Percentiles rank a stretch among this genome's conserved stretches.
Conservation (phyloP, 768 basidiomycete species). For the Hemileccinum rubropunctum region DNA sequence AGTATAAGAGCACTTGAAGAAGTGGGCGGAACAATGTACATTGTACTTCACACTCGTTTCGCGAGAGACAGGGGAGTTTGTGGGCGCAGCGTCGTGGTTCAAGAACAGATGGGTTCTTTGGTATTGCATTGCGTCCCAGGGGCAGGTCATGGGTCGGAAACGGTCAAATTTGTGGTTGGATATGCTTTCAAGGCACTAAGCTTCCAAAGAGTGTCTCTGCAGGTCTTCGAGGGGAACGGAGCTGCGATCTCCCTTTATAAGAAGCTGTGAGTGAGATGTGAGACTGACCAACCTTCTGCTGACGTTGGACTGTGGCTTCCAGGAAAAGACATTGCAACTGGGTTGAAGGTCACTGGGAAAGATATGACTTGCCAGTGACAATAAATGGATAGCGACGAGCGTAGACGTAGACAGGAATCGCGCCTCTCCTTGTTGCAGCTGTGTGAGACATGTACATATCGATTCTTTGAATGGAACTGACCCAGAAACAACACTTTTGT, state of each 20-base stretch:
- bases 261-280: slow-evolving; percentile 13
- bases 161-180: slow-evolving; percentile 15
- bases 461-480: too few species aligned
- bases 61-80: too few species aligned
- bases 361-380: slow-evolving; percentile 29
- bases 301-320: slow-evolving; percentile 27
- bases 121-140: too few species aligned
- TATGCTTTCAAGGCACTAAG: slow-evolving; percentile 23
- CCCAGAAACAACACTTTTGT: too few species aligned
- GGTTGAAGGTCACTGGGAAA: slow-evolving; percentile 31
- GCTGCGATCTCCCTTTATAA: slow-evolving; percentile 22
- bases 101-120: slow-evolving; percentile 22
- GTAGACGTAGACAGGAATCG: neutral
- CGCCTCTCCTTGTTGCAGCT: too few species aligned
- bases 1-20: slow-evolving; percentile 16
- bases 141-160: too few species aligned
- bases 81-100: slow-evolving; percentile 12
- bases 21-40: slow-evolving; percentile 6
- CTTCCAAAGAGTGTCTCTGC: slow-evolving; percentile 28
- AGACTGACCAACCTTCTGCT: neutral
- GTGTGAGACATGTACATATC: neutral
- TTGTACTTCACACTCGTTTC: slow-evolving; percentile 22
- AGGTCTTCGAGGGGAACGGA: slow-evolving; percentile 13
- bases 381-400: slow-evolving; percentile 26
- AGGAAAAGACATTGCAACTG: slow-evolving; percentile 29